Conservation (phyloP, 1,284 basidiomycete genomes). For the Jaminaea rosea region DNA sequence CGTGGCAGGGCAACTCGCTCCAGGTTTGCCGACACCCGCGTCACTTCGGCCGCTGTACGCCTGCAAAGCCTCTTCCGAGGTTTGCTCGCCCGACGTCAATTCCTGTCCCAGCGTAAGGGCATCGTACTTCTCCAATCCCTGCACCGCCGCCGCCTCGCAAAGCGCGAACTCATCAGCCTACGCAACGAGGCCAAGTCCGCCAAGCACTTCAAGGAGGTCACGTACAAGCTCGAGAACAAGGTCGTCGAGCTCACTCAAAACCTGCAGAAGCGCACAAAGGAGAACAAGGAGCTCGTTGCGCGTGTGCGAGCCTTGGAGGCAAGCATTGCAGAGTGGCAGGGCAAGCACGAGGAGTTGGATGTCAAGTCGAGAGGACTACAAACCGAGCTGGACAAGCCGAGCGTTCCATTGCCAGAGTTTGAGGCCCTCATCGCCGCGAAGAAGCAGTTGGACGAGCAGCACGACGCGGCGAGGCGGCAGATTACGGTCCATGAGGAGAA, state of each 20-base stretch:
- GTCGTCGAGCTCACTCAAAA: slow-evolving; percentile 95
- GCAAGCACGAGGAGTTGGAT: slow-evolving; percentile 83
- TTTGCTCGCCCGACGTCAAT: slow-evolving; percentile 60
- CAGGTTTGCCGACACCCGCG: slow-evolving; percentile 58
- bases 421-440: slow-evolving; percentile 71
- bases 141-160: slow-evolving; percentile 76
- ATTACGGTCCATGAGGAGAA: slow-evolving; percentile 73
- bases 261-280: slow-evolving; percentile 81
- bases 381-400: slow-evolving; percentile 61
- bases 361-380: slow-evolving; percentile 66
- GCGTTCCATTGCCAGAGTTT: slow-evolving; percentile 64
- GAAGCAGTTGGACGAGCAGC: slow-evolving; percentile 67
- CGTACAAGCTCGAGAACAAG: slow-evolving; percentile 96
- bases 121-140: slow-evolving; percentile 85
- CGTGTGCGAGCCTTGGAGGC: slow-evolving; percentile 71
- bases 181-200: slow-evolving; percentile 89
- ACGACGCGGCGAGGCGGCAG: slow-evolving; percentile 68
- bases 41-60: slow-evolving; percentile 60
- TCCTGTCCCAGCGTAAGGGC: slow-evolving; percentile 60
- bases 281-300: slow-evolving; percentile 76
- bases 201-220: slow-evolving; percentile 97
- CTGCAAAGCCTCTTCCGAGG: slow-evolving; percentile 83
- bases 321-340: slow-evolving; percentile 73
- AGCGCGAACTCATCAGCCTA: slow-evolving; percentile 71
- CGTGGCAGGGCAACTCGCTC: slow-evolving; percentile 71